Evolutionary conservation across 108 stramenopile species (phyloP).

Genomic region (Craspedostauros australis): DNA sequence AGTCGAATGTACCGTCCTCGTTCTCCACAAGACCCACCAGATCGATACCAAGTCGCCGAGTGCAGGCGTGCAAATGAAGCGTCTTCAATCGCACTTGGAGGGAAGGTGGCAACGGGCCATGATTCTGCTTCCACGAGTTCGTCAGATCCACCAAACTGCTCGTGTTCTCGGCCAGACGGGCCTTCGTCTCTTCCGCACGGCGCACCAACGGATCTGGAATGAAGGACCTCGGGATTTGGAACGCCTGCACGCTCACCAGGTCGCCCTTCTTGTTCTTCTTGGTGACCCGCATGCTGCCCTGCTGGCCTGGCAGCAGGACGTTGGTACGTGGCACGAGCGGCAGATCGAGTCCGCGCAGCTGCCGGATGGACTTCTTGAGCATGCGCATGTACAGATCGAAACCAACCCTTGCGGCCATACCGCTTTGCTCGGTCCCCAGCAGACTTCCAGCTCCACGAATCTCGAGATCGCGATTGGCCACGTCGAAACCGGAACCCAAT

Average conservation of each 20-base stretch:
- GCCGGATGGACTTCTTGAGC: conserved; percentile 83
- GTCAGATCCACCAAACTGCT: conserved; percentile 66
- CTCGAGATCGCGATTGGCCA: conserved; percentile 91
- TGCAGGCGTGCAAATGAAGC: conserved; percentile 79
- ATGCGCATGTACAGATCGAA: conserved; percentile 95
- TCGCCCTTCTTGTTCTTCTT: conserved; percentile 15
- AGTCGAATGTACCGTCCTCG: conserved; percentile 37
- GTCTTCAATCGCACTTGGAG: conserved; percentile 71
- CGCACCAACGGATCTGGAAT: conserved; percentile 52
- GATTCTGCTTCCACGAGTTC: conserved; percentile 65
- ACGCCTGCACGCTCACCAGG: conserved; percentile 21
- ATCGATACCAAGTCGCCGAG: conserved; percentile 76
- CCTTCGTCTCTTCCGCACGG: conserved; percentile 46
- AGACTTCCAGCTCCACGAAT: conserved; percentile 91
- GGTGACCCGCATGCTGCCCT: conserved; percentile 53
- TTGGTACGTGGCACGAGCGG: conserved; percentile 72
- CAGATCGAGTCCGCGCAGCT: conserved; percentile 76
- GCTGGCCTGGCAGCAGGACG: conserved; percentile 56
- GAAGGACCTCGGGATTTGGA: conserved; percentile 57
- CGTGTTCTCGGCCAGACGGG: conserved; percentile 76
- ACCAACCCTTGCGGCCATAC: conserved; percentile 88
- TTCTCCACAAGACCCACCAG: conserved; percentile 55
- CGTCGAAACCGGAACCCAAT: conserved; percentile 86
- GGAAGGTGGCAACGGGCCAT: conserved; percentile 60
- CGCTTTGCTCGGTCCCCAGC: conserved; percentile 89